Evolutionary conservation across 495 filamentous ascomycete species (phyloP).

Genomic region (Neurospora sp.): DNA sequence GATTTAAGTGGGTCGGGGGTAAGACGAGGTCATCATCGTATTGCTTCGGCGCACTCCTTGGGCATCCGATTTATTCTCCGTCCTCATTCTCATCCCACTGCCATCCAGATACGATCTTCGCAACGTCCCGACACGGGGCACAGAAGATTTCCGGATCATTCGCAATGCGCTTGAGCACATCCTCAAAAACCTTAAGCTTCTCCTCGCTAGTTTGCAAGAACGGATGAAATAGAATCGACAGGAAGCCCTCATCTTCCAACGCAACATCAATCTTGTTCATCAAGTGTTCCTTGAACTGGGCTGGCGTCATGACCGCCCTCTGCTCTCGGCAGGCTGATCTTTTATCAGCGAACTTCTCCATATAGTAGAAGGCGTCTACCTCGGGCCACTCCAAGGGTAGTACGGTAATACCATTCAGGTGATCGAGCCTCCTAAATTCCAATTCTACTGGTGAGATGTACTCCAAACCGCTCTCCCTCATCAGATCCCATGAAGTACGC

Average conservation of each 20-base stretch:
- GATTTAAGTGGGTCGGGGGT: background rate
- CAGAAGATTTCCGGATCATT: conserved; percentile 17
- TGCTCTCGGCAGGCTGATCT: conserved; percentile 4
- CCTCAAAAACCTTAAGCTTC: conserved; percentile 16
- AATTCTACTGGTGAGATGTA: conserved; percentile 18
- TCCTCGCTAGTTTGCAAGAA: conserved; percentile 19
- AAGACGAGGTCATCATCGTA: background rate
- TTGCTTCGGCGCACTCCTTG: background rate
- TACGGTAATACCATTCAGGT: conserved; percentile 13
- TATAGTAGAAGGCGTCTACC: conserved; percentile 28
- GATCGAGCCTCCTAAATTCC: background rate
- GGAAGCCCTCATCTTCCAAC: conserved; percentile 7
- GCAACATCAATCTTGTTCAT: conserved; percentile 16
- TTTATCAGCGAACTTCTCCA: conserved; percentile 21
- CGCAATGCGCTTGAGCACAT: conserved; percentile 11
- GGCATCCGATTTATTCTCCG: background rate
- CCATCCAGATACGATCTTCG: conserved; percentile 12
- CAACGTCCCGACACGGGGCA: conserved; percentile 17
- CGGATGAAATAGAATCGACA: conserved; percentile 26
- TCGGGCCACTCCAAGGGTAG: conserved; percentile 25
- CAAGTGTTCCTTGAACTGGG: conserved; percentile 11
- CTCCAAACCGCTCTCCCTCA: conserved; percentile 8
- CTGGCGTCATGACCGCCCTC: conserved; percentile 7
- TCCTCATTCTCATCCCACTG: background rate
- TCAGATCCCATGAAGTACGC: conserved; percentile 12